Evolutionary conservation across 1,284 basidiomycete genomes (phyloP), one percentile per base, ranked within the genome.

Genomic region (Puccinia hordei): DNA sequence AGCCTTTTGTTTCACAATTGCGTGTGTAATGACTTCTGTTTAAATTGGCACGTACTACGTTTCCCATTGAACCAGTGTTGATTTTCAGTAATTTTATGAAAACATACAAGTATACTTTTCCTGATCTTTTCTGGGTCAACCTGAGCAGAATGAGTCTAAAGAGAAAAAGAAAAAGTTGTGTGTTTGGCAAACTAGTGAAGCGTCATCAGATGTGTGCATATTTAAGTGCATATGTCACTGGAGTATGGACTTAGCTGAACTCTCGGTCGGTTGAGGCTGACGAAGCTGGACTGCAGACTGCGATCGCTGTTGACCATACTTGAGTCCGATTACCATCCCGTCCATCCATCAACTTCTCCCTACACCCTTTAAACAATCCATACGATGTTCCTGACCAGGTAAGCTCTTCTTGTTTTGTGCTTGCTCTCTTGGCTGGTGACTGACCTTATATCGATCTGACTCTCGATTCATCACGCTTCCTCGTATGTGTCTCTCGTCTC

Each of bases 311-410:
- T 66, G 63, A 66, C 63, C 63, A 22, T 22, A 10, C 13, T 49
- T 49, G 13, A 15, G 33, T 10, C 17, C 59, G n/a, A 66, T 66
- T 38, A 55, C 53, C 53, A 55, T 9, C 53, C 8, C n/a, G 4
- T 13, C 38, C 44, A 13, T 12, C 15, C 8, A 15, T 27, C 51
- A 24, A 57, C 19, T 22, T 38, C 49, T 72, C 24, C 24, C 30
- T 10, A n/a, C 9, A 33, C 69, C 8, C 35, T 46, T n/a, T 33
- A n/a, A 24, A 33, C 3, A 22, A 51, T 55, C 22, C 2, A n/a
- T 51, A 35, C 53, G 27, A 73, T 73, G 71, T 73, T 73, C n/a
- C 33, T 73, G 53, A 73, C 71, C 22, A 73, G 71, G 71, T 73
- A 17, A 73, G 53, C 33, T 13, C 2, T 30, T 22, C n/a, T 55